Percentiles rank a stretch among this genome's conserved stretches.
These are phyloP conservation scores for Metarhizium brunneum DNA, from an alignment of 2,329 filamentous ascomycete species.

Conservation along the genomic window DNA sequence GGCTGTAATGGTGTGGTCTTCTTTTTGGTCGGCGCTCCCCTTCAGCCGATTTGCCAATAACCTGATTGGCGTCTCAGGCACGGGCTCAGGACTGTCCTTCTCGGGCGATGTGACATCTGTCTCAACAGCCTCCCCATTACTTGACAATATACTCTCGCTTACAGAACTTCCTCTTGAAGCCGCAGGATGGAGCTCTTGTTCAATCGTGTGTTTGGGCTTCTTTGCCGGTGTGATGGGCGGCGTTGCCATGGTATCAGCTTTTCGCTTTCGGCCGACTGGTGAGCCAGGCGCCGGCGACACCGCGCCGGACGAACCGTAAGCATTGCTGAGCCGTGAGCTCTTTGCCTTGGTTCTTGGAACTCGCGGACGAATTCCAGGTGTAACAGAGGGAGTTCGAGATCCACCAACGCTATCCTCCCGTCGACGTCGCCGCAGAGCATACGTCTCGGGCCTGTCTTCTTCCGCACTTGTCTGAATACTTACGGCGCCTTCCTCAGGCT, in stretches of 20 bases:
- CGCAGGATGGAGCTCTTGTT: constrained; percentile 13
- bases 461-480: constrained; percentile 45
- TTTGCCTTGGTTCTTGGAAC: constrained; percentile 32
- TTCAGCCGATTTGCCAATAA: constrained; percentile 2
- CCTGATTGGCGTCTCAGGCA: constrained; percentile 20
- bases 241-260: constrained; percentile 36
- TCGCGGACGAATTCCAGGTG: constrained; percentile 44
- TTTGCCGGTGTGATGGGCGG: constrained; percentile 49
- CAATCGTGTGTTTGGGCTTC: constrained; percentile 27
- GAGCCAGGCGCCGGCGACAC: constrained; percentile 18
- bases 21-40: constrained; percentile 6
- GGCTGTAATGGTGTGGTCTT: constrained; percentile 3
- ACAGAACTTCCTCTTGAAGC: constrained; percentile 30
- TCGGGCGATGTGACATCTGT: constrained; percentile 43
- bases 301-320: constrained; percentile 22
- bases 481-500: constrained; percentile 37
- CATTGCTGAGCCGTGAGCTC: constrained; percentile 21
- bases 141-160: constrained; percentile 17
- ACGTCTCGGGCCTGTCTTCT: constrained; percentile 37
- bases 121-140: constrained; percentile 19
- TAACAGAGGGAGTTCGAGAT: constrained; percentile 49
- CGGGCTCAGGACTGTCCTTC: constrained; percentile 33
- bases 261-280: constrained; percentile 27
- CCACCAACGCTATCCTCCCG: constrained; percentile 40
- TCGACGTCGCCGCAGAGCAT: constrained; percentile 46